Base-by-base conservation (phyloP, 371 early-diverging fungal genomes). In the Polyrhizophydium stewartii region DNA sequence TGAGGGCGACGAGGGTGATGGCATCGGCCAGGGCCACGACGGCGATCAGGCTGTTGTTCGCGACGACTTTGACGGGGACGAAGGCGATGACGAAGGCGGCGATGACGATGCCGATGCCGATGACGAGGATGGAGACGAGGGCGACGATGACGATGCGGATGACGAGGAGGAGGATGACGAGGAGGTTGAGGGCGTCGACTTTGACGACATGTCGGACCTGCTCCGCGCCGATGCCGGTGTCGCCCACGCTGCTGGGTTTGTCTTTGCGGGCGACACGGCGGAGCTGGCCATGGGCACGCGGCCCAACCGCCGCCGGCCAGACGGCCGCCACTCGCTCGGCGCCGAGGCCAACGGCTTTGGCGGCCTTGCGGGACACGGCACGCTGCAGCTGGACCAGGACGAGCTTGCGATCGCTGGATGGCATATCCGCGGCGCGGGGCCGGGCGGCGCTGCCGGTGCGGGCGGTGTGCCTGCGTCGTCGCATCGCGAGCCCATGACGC, bases 401-500 rank as follows among this genome's bases (percentile, higher is more conserved):
- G n/a, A n/a, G n/a, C n/a, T n/a, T n/a, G n/a, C n/a, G n/a, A n/a
- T n/a, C n/a, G n/a, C n/a, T n/a, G n/a, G n/a, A n/a, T n/a, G n/a
- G n/a, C n/a, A n/a, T n/a, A n/a, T n/a, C n/a, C n/a, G n/a, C n/a
- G n/a, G n/a, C n/a, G n/a, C n/a, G n/a, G n/a, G n/a, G n/a, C n/a
- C n/a, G n/a, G n/a, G n/a, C n/a, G n/a, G n/a, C n/a, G n/a, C n/a
- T n/a, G n/a, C n/a, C n/a, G n/a, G n/a, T n/a, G n/a, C n/a, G n/a
- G n/a, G n/a, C n/a, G n/a, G n/a, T n/a, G n/a, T n/a, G n/a, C n/a
- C n/a, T n/a, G n/a, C n/a, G n/a, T n/a, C n/a, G n/a, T n/a, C n/a
- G 13, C 35, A 35, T 13, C 3, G 7, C 35, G 86, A 85, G 58
- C 67, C 82, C 46, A 79, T 82, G 55, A 82, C 85, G 0, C 90